Percentiles rank a stretch among this genome's conserved stretches.
Evolutionary conservation across 2,329 filamentous ascomycete species (phyloP).

Genomic region (Colletotrichum karsti): DNA sequence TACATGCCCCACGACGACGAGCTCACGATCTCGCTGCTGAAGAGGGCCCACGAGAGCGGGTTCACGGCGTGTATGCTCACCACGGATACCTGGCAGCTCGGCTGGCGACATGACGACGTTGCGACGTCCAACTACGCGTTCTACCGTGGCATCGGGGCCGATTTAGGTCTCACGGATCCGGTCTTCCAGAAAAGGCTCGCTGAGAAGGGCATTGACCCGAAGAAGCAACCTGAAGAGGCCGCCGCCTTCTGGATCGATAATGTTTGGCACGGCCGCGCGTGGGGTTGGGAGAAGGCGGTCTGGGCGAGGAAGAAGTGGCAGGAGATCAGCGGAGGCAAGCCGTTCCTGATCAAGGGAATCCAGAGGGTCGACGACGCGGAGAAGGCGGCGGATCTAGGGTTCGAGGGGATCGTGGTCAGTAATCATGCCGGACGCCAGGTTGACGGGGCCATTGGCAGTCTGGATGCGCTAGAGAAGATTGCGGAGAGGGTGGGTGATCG

Average conservation of each 20-base stretch:
- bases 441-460: slow-evolving; percentile 56
- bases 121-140: slow-evolving; percentile 68
- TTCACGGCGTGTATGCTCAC: slow-evolving; percentile 68
- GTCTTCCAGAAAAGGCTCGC: slow-evolving; percentile 64
- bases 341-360: slow-evolving; percentile 71
- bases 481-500: slow-evolving; percentile 37
- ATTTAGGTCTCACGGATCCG: slow-evolving; percentile 66
- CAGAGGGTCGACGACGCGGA: slow-evolving; percentile 66
- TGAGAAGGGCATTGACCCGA: slow-evolving; percentile 59
- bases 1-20: slow-evolving; percentile 72
- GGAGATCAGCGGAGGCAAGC: slow-evolving; percentile 63
- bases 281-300: slow-evolving; percentile 69
- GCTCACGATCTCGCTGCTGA: slow-evolving; percentile 62
- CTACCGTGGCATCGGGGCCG: slow-evolving; percentile 66
- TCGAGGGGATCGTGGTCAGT: slow-evolving; percentile 67
- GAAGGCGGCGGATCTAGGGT: slow-evolving; percentile 63
- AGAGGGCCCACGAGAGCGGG: slow-evolving; percentile 61
- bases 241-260: slow-evolving; percentile 69
- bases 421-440: slow-evolving; percentile 66
- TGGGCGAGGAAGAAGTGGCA: slow-evolving; percentile 70
- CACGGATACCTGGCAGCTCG: slow-evolving; percentile 71
- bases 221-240: slow-evolving; percentile 53
- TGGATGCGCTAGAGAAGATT: slow-evolving; percentile 57
- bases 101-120: slow-evolving; percentile 67
- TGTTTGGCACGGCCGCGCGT: slow-evolving; percentile 70